Percentiles rank a stretch among this genome's conserved stretches.
Conservation (phyloP, 345 rosid species). For the Aquilaria malaccensis region DNA sequence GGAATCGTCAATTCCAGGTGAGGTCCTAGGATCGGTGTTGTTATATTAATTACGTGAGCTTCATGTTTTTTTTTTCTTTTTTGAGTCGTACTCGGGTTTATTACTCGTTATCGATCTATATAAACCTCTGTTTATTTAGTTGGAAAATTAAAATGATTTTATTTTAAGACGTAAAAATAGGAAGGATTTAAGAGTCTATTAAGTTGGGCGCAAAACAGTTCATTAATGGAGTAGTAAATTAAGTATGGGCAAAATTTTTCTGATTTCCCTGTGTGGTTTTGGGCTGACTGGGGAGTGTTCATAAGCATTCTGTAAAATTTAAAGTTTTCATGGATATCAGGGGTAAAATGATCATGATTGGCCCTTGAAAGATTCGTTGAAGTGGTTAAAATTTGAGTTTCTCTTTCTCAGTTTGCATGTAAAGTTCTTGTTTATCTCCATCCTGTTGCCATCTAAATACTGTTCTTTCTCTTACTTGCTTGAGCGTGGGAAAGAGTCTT, state of each 20-base stretch:
- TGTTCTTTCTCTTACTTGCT: constrained; percentile 1
- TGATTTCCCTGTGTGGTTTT: too few species aligned
- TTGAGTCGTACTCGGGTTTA: background rate
- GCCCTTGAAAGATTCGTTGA: background rate
- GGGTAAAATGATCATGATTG: background rate
- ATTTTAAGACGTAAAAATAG: background rate
- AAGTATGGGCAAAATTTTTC: too few species aligned
- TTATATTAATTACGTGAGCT: constrained; percentile 1
- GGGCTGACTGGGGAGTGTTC: too few species aligned
- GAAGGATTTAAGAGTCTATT: background rate
- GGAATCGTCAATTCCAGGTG: constrained; percentile 24
- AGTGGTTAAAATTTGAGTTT: background rate
- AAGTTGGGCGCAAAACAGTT: background rate
- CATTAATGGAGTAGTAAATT: too few species aligned
- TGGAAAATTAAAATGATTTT: constrained; percentile 3
- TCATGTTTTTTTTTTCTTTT: background rate
- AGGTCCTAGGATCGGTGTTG: constrained; percentile 12
- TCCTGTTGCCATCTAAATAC: background rate
- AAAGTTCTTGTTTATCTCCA: background rate
- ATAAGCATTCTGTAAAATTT: too few species aligned
- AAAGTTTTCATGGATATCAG: too few species aligned
- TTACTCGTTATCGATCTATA: constrained; percentile 3
- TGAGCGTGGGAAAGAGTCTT: background rate
- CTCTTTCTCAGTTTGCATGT: background rate
- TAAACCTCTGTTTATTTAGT: constrained; percentile 16